Conservation (phyloP, 169 alveolate species). For the Plasmodium billcollinsi region DNA sequence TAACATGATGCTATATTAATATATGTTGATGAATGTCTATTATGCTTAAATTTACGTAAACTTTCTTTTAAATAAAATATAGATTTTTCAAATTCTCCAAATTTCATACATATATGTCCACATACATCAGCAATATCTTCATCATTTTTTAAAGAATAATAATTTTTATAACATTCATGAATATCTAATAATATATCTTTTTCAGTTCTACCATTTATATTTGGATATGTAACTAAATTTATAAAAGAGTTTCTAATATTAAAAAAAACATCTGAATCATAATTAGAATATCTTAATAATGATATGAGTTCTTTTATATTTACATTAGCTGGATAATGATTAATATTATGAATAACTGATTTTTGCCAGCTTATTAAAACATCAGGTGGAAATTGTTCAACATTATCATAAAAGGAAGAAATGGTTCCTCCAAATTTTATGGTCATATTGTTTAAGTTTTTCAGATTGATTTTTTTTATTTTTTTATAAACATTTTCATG, state of each 20-base stretch:
- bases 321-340: constrained; percentile 73
- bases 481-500: constrained; percentile 35
- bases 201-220: constrained; percentile 83
- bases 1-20: constrained; percentile 76
- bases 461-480: constrained; percentile 62
- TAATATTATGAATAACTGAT: constrained; percentile 44
- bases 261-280: constrained; percentile 83
- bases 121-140: constrained; percentile 85
- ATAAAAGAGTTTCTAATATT: constrained; percentile 77
- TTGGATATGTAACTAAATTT: constrained; percentile 79
- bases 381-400: constrained; percentile 74
- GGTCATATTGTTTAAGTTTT: constrained; percentile 55
- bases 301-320: constrained; percentile 79
- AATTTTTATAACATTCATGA: constrained; percentile 78
- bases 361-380: constrained; percentile 56
- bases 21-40: constrained; percentile 68
- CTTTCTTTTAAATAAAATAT: constrained; percentile 81
- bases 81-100: constrained; percentile 81
- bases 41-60: constrained; percentile 45
- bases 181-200: constrained; percentile 80
- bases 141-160: constrained; percentile 81
- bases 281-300: constrained; percentile 82
- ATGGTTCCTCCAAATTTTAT: constrained; percentile 72
- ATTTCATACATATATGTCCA: constrained; percentile 86
- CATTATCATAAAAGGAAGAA: constrained; percentile 57